Base-by-base conservation (phyloP, 352 stramenopile genomes). In the Thalassiosira hispida region DNA sequence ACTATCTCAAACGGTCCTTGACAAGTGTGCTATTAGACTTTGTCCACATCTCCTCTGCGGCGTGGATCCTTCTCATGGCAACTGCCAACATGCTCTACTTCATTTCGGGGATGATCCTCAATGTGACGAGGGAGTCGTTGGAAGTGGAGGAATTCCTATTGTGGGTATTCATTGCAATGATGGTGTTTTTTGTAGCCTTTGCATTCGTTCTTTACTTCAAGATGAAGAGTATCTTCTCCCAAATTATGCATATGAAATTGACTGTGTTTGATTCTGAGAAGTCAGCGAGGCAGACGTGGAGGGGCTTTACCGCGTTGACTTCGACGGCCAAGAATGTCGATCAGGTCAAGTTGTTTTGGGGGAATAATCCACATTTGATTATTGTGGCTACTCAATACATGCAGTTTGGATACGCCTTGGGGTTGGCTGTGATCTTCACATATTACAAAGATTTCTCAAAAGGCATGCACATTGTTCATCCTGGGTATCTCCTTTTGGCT, bases 331-430 rank as follows among this genome's bases (percentile, higher is more conserved):
- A 81, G 22, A 57, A 56, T 11, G 18, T 70, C 11, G 57, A 84
- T 63, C 89, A 94, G 67, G 31, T 77, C 2, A 59, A 77, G n/a
- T 62, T 90, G 0, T 94, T 94, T 67, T 94, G 83, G 85, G 78
- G 80, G 71, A 40, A 73, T n/a, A 83, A 84, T 69, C 89, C 89
- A 22, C 55, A 79, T 6, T 57, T 87, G 1, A 86, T 94, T n/a
- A 90, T 91, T 74, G 61, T 79, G 3, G 27, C 83, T n/a, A 85
- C 86, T 29, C 89, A 94, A 67, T 91, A 89, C 35, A 90, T 90
- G 80, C 84, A 93, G 49, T 92, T 94, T 82, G 89, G 87, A 47
- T 94, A 89, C 66, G 87, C 89, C 16, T 61, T 92, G n/a, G 80
- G 72, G 18, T 46, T 92, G 20, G 64, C 83, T 6, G 69, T 89